Conservation (phyloP, 352 stramenopile species). For the Phytophthora pinifolia region DNA sequence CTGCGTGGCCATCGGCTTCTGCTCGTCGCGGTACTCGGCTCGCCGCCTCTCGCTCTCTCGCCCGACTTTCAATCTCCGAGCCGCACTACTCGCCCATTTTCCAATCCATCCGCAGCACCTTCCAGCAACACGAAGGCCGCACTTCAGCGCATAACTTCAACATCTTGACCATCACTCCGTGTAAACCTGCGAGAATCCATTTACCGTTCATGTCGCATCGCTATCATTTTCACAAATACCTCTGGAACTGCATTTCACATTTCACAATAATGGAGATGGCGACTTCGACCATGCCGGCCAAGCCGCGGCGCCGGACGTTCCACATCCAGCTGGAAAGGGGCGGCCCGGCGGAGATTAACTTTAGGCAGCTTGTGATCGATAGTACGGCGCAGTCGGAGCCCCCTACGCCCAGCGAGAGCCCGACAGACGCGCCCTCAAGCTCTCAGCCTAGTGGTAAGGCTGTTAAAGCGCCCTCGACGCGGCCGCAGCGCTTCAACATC, state of each 20-base stretch:
- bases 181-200: background rate
- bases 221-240: background rate
- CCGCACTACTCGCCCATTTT: constrained; percentile 50
- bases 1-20: constrained; percentile 55
- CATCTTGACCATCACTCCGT: constrained; percentile 1
- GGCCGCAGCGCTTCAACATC: constrained; percentile 75
- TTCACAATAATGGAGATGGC: constrained; percentile 7
- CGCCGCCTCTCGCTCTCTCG: constrained; percentile 59
- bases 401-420: background rate
- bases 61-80: constrained; percentile 59
- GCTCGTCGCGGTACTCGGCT: constrained; percentile 51
- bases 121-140: constrained; percentile 6
- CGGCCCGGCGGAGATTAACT: constrained; percentile 69
- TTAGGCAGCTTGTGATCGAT: constrained; percentile 56
- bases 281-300: constrained; percentile 8
- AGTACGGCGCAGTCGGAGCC: constrained; percentile 5
- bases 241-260: too few relatives aligned
- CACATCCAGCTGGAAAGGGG: constrained; percentile 47
- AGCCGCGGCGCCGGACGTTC: constrained; percentile 40
- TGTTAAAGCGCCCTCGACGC: background rate
- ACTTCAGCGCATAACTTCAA: constrained; percentile 15
- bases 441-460: background rate
- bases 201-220: background rate
- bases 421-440: constrained; percentile 1
- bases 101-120: constrained; percentile 11